Percentiles rank a stretch among this genome's conserved stretches.
phyloP scores from a whole-genome alignment of 768 basidiomycete genomes.

The Podaxis pistillaris region DNA sequence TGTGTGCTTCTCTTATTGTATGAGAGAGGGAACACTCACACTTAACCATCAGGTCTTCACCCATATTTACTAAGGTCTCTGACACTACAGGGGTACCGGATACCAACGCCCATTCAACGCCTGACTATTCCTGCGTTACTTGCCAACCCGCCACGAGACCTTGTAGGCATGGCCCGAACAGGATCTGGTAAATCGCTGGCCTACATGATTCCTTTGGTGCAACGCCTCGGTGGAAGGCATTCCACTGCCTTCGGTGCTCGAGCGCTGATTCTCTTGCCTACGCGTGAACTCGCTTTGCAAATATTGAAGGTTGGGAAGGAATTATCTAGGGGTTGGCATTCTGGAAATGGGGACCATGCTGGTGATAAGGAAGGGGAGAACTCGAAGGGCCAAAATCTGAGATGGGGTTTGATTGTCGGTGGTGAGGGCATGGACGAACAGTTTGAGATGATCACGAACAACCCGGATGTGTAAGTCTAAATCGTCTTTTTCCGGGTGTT shows the following conservation, averaged over 20 bases:
- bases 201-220: constrained; percentile 89
- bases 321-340: constrained; percentile 78
- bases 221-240: constrained; percentile 81
- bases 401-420: constrained; percentile 95
- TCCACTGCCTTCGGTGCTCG: constrained; percentile 78
- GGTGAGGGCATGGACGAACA: constrained; percentile 96
- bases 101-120: constrained; percentile 95
- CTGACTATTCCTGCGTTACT: constrained; percentile 85
- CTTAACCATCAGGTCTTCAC: constrained; percentile 60
- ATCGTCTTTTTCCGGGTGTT: constrained; percentile 10
- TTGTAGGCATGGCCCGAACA: constrained; percentile 98
- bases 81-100: constrained; percentile 89
- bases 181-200: constrained; percentile 98
- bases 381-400: constrained; percentile 58
- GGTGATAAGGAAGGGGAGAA: constrained; percentile 66
- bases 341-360: constrained; percentile 62
- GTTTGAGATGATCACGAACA: constrained; percentile 91
- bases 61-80: constrained; percentile 82
- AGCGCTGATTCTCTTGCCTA: constrained; percentile 86
- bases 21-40: background rate
- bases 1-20: constrained; percentile 32
- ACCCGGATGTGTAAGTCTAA: constrained; percentile 86
- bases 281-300: constrained; percentile 92
- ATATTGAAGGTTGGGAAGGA: constrained; percentile 94
- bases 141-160: constrained; percentile 80